Percentiles rank a stretch among this genome's conserved stretches.
Evolutionary conservation across 2,329 filamentous ascomycete species (phyloP).

Genomic region (Claviceps paspali): DNA sequence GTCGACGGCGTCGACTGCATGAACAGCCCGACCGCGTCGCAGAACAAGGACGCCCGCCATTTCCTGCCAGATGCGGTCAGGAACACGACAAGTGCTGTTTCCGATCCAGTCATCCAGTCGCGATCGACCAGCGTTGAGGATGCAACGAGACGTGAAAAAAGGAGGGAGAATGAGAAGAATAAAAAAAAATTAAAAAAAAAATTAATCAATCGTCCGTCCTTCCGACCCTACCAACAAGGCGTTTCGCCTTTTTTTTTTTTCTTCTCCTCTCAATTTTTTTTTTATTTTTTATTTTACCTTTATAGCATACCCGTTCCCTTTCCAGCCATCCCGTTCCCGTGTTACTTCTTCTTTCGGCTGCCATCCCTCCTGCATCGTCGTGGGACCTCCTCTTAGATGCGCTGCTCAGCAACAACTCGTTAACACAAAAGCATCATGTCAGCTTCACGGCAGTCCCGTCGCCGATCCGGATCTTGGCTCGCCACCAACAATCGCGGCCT

Average conservation of each 20-base stretch:
- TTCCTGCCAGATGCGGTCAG: conserved; percentile 5
- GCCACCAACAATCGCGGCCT: conserved; percentile 4
- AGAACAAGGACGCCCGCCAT: conserved; percentile 2
- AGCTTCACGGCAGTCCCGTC: conserved; percentile 3
- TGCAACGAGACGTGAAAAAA: neutral
- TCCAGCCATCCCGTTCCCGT: too few species aligned
- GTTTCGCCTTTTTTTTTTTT: too few species aligned
- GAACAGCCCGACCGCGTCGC: conserved; percentile 3
- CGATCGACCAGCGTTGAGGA: conserved; percentile 2
- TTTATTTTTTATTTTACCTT: too few species aligned
- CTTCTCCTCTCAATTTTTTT: too few species aligned
- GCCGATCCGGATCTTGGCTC: conserved; percentile 4
- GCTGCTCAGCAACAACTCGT: too few species aligned
- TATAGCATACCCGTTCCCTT: too few species aligned
- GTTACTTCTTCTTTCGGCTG: too few species aligned
- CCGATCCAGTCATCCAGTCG: neutral
- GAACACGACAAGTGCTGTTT: conserved; percentile 3
- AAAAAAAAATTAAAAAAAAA: neutral
- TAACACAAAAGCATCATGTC: conserved; percentile 6
- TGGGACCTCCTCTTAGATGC: too few species aligned
- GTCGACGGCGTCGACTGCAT: conserved; percentile 6
- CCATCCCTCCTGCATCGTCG: too few species aligned
- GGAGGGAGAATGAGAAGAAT: neutral
- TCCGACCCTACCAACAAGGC: neutral
- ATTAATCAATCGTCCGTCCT: too few species aligned